Percentiles rank a stretch among this genome's conserved stretches.
phyloP scores from a whole-genome alignment of 1,139 yeast genomes.

The Yamadazyma triangularis region DNA sequence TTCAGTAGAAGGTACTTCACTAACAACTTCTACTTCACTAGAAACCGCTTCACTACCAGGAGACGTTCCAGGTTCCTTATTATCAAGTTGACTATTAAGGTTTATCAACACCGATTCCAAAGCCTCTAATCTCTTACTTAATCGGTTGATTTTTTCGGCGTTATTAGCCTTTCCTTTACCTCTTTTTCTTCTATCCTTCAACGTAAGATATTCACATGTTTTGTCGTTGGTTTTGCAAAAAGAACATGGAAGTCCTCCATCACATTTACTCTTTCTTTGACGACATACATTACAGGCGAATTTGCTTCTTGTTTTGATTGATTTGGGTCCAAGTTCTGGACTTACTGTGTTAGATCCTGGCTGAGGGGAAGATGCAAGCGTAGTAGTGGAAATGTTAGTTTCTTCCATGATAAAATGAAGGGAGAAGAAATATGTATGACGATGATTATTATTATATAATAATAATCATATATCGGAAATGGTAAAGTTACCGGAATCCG shows the following conservation, averaged over 20 bases:
- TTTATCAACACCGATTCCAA: conserved; percentile 19
- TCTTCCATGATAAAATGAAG: too few species aligned
- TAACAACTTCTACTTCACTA: not conserved
- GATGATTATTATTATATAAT: too few species aligned
- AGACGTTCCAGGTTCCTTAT: not conserved
- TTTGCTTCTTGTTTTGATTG: conserved; percentile 25
- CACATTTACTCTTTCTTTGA: conserved; percentile 45
- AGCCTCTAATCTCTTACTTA: conserved; percentile 15
- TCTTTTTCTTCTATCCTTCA: conserved; percentile 13
- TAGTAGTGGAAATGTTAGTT: too few species aligned
- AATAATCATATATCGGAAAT: too few species aligned
- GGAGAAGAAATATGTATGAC: too few species aligned
- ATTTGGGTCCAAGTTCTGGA: too few species aligned
- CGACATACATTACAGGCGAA: conserved; percentile 53
- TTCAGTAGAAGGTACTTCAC: not conserved
- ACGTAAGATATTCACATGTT: conserved; percentile 19
- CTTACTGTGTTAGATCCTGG: too few species aligned
- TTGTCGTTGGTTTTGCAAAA: conserved; percentile 28
- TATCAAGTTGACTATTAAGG: conserved; percentile 8
- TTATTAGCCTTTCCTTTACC: conserved; percentile 14
- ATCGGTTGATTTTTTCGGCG: conserved; percentile 10
- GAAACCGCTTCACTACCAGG: not conserved
- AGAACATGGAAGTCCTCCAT: conserved; percentile 40
- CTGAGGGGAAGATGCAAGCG: too few species aligned
- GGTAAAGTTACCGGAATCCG: too few species aligned